Conservation (phyloP, 345 rosid species). For the Passiflora organensis region DNA sequence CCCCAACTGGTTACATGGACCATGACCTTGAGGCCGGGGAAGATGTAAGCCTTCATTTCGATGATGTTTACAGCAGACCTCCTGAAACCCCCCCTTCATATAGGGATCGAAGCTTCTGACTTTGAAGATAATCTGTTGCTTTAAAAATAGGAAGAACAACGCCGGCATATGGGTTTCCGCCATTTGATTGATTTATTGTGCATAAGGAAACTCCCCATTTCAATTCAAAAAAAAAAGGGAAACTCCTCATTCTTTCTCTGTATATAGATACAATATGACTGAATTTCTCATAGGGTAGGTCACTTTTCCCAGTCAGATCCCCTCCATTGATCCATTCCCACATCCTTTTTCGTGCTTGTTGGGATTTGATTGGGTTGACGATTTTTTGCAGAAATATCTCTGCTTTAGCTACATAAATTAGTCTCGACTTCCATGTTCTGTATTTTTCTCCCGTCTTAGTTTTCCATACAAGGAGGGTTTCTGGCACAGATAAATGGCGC, state of each 20-base stretch:
- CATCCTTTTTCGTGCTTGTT: conserved; percentile 10
- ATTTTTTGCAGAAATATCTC: too few relatives aligned
- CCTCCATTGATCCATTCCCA: conserved; percentile 15
- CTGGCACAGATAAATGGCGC: too few relatives aligned
- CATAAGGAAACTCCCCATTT: conserved; percentile 35
- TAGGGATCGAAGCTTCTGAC: conserved; percentile 23
- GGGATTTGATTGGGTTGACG: too few relatives aligned
- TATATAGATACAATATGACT: conserved; percentile 37
- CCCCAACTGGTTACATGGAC: conserved; percentile 37
- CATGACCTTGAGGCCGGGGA: conserved; percentile 54
- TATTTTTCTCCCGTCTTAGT: too few relatives aligned
- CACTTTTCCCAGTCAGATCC: conserved; percentile 20
- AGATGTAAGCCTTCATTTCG: conserved; percentile 64
- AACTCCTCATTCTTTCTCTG: conserved; percentile 45
- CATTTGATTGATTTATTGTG: conserved; percentile 3
- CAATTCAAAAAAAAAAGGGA: too few relatives aligned
- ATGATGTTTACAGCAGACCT: conserved; percentile 64
- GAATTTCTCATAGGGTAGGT: conserved; percentile 17
- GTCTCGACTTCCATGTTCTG: too few relatives aligned
- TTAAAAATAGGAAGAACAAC: conserved; percentile 19
- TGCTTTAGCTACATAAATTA: too few relatives aligned
- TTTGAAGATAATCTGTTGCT: not conserved
- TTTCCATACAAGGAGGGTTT: too few relatives aligned
- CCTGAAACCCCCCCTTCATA: conserved; percentile 40
- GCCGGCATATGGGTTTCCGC: conserved; percentile 35